These are phyloP conservation scores for Neurospora sp. DNA, from an alignment of 495 filamentous ascomycete species.

Conservation along the genomic window DNA sequence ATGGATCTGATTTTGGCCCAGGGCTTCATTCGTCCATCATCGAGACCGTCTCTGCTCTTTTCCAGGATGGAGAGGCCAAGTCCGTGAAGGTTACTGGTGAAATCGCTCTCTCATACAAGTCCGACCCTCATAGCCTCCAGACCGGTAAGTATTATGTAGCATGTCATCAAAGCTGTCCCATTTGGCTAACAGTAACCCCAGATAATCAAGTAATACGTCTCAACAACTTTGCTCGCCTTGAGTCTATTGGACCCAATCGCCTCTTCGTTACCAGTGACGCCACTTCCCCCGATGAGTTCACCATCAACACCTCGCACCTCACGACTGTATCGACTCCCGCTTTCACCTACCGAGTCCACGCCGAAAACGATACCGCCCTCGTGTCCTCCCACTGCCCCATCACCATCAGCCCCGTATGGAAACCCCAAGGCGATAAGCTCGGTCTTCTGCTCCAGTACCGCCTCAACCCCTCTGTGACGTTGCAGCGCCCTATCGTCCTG, in stretches of 20 bases:
- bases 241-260: constrained; percentile 91
- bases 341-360: constrained; percentile 91
- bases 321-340: constrained; percentile 60
- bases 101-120: constrained; percentile 78
- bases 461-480: constrained; percentile 62
- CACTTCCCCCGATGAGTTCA: constrained; percentile 64
- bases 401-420: constrained; percentile 71
- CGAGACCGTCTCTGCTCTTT: constrained; percentile 79
- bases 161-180: background rate
- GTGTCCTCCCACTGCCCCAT: constrained; percentile 50
- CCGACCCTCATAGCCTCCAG: constrained; percentile 31
- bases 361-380: constrained; percentile 57
- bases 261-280: constrained; percentile 69
- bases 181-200: constrained; percentile 7
- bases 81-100: constrained; percentile 77
- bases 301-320: constrained; percentile 58
- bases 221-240: constrained; percentile 82
- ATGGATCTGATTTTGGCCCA: constrained; percentile 53
- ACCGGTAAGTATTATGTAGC: constrained; percentile 12
- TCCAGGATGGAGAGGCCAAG: constrained; percentile 61
- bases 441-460: constrained; percentile 77
- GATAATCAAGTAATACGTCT: constrained; percentile 64
- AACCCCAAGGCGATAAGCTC: constrained; percentile 68
- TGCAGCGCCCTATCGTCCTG: constrained; percentile 48
- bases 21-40: constrained; percentile 87